Percentiles rank a stretch among this genome's conserved stretches.
Conservation (phyloP, 441 rosid genomes). For the Sinapis alba region DNA sequence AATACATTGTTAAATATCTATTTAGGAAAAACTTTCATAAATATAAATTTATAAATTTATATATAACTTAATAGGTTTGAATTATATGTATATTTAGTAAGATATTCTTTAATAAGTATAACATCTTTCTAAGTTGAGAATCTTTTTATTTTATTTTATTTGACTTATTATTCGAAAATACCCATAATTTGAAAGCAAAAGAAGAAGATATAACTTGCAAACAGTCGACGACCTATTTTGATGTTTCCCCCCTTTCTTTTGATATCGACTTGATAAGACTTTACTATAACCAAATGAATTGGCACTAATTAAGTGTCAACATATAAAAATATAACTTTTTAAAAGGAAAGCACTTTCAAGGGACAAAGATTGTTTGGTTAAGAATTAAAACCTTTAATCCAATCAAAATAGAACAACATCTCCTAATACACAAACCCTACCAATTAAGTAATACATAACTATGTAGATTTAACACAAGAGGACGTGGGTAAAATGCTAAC, state of each 20-base stretch:
- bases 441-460: constrained; percentile 22
- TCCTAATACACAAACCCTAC: not conserved
- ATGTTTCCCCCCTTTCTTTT: not conserved
- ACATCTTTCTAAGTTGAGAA: not conserved
- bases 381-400: constrained; percentile 22
- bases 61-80: too few species aligned
- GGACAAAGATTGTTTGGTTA: constrained; percentile 29
- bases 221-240: not conserved
- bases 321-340: not conserved
- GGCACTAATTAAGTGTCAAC: not conserved
- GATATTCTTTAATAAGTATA: too few species aligned
- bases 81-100: too few species aligned
- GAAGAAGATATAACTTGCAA: not conserved
- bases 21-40: too few species aligned
- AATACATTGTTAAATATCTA: too few species aligned
- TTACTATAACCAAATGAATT: not conserved
- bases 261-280: not conserved
- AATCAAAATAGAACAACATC: constrained; percentile 29
- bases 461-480: constrained; percentile 3
- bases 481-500: constrained; percentile 35
- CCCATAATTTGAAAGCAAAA: not conserved
- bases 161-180: not conserved
- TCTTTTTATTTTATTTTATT: not conserved
- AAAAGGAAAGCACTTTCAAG: constrained; percentile 9
- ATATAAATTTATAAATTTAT: too few species aligned